Base-by-base conservation (phyloP, 2,329 filamentous ascomycete genomes). In the Plenodomus lindquistii region DNA sequence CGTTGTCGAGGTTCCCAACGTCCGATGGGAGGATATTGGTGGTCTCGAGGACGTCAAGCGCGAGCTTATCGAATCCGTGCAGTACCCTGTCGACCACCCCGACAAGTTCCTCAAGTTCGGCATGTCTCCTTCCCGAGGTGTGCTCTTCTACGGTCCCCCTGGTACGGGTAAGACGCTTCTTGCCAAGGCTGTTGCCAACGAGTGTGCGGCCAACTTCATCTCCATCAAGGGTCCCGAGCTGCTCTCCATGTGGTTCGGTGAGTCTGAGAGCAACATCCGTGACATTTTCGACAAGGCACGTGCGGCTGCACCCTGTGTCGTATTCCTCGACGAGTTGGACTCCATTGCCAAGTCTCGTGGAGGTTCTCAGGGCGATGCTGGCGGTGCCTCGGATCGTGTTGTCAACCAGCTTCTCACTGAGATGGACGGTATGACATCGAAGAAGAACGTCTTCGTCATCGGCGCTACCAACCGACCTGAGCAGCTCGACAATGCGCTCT, bases 101-200 rank as follows among this genome's bases (percentile, higher is more conserved):
- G 95, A 99, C 78, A 97, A 95, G 81, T 99, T 97, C 86, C 91
- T 97, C 86, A 99, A 99, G 82, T 99, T 99, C 60, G 95, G 94
- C 75, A 87, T 99, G 68, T 97, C 92, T 52, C 94, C 94, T 54
- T 97, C 94, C 59, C 91, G 93, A 69, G 94, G 94, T 89, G 94
- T 99, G 56, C 83, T 99, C 59, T 99, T 99, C 82, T 99, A 97
- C 71, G 95, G 94, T 62, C 94, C 95, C 57, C 94, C 94, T 65
- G 94, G 94, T 93, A 99, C 95, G 72, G 94, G 94, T 96, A 99
- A 99, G 84, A 99, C 94, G 54, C 85, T 99, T 81, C 88, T 99
- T 80, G 94, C 94, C 73, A 99, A 99, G 85, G 94, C 94, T 65
- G 94, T 99, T 62, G 94, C 94, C 78, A 99, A 97, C 78, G 94